A percentile compares a stretch with the other conserved stretches of the same genome.
Conservation (phyloP, 129 eudicot genomes). For the Helianthus tuberosus region DNA sequence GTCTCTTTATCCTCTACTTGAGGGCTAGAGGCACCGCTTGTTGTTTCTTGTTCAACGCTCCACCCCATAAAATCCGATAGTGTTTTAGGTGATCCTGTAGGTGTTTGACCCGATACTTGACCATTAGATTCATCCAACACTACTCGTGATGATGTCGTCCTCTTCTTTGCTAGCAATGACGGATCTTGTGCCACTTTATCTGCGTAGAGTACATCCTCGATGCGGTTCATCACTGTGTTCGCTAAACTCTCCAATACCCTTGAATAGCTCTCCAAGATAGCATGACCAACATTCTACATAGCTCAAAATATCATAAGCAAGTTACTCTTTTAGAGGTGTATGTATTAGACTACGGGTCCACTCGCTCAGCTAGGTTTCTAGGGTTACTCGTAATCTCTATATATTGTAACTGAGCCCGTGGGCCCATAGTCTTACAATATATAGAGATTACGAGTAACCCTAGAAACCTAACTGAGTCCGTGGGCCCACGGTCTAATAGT, state of each 20-base stretch:
- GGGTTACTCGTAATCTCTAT: no score
- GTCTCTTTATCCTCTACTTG: constrained; percentile 33
- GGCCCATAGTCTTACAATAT: no score
- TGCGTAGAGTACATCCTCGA: constrained; percentile 76
- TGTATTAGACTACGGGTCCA: no score
- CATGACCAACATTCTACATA: constrained; percentile 64
- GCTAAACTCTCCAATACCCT: constrained; percentile 81
- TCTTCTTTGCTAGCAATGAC: constrained; percentile 32
- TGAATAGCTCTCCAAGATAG: constrained; percentile 77
- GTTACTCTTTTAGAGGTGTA: not conserved
- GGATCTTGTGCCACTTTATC: constrained; percentile 62
- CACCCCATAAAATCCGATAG: constrained; percentile 73
- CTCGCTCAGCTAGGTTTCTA: no score
- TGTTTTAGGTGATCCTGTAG: constrained; percentile 53
- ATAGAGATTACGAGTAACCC: no score
- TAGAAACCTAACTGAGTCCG: no score
- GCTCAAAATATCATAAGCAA: not conserved
- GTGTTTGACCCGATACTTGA: constrained; percentile 16
- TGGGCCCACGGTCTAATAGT: no score
- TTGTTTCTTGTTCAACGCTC: constrained; percentile 45
- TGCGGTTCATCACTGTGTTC: constrained; percentile 60
- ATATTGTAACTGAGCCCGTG: no score
- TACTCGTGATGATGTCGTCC: constrained; percentile 28
- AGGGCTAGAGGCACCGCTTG: constrained; percentile 15
- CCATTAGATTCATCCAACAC: constrained; percentile 21